A percentile compares a stretch with the other conserved stretches of the same genome.
Evolutionary conservation across 805 yeast species (phyloP).

Genomic region (Lipomyces orientalis): DNA sequence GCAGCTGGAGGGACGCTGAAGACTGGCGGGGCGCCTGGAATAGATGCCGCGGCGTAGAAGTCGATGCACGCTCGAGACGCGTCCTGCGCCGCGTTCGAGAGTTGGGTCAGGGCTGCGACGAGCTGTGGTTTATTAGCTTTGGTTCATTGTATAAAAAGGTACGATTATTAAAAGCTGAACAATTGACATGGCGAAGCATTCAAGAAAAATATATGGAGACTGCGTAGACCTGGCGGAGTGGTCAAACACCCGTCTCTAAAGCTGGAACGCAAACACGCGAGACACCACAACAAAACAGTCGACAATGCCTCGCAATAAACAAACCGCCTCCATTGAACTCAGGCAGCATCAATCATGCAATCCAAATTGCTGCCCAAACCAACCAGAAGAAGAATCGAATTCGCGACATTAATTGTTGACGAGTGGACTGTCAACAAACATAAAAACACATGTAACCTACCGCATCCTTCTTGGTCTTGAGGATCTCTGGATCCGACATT

Average conservation of each 20-base stretch:
- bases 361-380: neutral
- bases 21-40: conserved; percentile 44
- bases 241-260: neutral
- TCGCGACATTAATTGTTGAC: neutral
- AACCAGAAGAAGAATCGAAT: neutral
- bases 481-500: conserved; percentile 22
- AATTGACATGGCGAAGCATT: neutral
- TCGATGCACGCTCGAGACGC: conserved; percentile 35
- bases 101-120: conserved; percentile 36
- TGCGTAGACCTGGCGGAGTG: neutral
- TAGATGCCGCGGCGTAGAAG: conserved; percentile 27
- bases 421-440: neutral
- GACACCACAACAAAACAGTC: neutral
- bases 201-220: neutral
- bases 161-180: neutral
- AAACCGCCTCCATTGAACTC: neutral
- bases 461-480: conserved; percentile 46
- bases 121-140: conserved; percentile 22
- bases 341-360: neutral
- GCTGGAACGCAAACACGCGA: too few relatives aligned
- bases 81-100: conserved; percentile 34
- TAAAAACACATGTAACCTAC: conserved; percentile 41
- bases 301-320: neutral
- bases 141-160: neutral
- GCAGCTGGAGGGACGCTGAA: conserved; percentile 45